These are phyloP conservation scores for Neltuma alba DNA, from an alignment of 306 rosid species.

Conservation along the genomic window DNA sequence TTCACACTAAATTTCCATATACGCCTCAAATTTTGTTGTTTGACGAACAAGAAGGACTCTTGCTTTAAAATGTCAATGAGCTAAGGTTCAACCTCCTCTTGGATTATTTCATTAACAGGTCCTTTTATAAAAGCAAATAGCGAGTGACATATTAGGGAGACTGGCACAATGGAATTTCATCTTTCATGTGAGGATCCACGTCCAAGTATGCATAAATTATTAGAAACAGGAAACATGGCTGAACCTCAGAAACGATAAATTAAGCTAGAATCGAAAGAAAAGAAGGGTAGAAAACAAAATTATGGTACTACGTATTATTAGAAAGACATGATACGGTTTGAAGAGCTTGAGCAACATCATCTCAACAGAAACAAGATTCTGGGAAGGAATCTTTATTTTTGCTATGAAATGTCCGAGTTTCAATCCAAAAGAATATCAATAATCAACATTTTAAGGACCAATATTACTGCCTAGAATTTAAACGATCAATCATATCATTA, in stretches of 20 bases:
- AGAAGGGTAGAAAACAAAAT: not conserved
- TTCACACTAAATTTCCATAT: no score
- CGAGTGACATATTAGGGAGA: not conserved
- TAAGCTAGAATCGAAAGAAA: no score
- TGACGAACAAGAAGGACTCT: no score
- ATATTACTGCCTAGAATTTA: slow-evolving; percentile 47
- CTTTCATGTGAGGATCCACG: not conserved
- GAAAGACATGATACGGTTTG: not conserved
- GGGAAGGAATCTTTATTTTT: slow-evolving; percentile 44
- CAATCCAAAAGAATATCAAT: slow-evolving; percentile 40
- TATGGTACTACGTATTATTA: not conserved
- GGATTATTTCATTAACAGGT: no score
- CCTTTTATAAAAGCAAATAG: not conserved
- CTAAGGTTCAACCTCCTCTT: no score
- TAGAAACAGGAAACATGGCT: not conserved
- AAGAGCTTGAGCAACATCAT: not conserved
- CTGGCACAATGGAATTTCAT: not conserved
- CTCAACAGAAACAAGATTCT: slow-evolving; percentile 27
- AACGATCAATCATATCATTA: no score
- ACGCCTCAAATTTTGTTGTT: no score
- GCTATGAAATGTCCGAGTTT: slow-evolving; percentile 48
- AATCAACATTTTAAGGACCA: not conserved
- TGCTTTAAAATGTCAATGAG: no score
- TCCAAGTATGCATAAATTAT: not conserved
- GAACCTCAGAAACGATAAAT: not conserved